Evolutionary conservation across 2,329 filamentous ascomycete genomes (phyloP).

Genomic region (Aschersonia sp.): DNA sequence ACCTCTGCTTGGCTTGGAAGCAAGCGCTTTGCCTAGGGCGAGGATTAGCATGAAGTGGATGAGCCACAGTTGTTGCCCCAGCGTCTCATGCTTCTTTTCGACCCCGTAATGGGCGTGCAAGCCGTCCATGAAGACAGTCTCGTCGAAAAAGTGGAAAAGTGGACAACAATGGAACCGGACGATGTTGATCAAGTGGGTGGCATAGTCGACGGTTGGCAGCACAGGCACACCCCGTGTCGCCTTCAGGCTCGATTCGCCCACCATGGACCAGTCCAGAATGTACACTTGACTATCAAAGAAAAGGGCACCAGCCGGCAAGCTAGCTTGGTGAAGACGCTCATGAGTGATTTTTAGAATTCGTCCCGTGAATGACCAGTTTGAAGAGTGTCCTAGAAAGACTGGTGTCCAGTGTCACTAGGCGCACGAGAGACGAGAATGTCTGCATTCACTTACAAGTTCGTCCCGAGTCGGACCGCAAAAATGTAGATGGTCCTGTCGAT

Average conservation of each 20-base stretch:
- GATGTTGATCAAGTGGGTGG: constrained; percentile 37
- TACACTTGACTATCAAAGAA: constrained; percentile 37
- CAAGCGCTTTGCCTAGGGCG: constrained; percentile 40
- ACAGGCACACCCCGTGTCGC: constrained; percentile 2
- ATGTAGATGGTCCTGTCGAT: constrained; percentile 22
- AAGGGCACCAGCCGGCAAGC: constrained; percentile 26
- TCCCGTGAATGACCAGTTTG: constrained; percentile 40
- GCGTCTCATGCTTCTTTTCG: constrained; percentile 7
- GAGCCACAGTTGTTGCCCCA: constrained; percentile 25
- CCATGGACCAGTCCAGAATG: constrained; percentile 33
- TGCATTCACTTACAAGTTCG: constrained; percentile 23
- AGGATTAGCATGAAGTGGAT: constrained; percentile 38
- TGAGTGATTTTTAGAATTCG: constrained; percentile 33
- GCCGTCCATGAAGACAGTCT: constrained; percentile 30
- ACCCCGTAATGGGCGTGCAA: constrained; percentile 13
- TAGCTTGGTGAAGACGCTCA: constrained; percentile 26
- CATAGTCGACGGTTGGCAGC: constrained; percentile 35
- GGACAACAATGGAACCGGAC: constrained; percentile 42
- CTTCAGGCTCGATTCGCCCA: constrained; percentile 5
- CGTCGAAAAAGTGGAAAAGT: constrained; percentile 39
- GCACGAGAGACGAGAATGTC: neutral
- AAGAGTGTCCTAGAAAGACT: constrained; percentile 40
- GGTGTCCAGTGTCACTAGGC: neutral
- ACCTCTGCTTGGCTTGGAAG: constrained; percentile 20
- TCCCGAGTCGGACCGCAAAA: constrained; percentile 24